Evolutionary conservation across 371 early-diverging fungal species (phyloP).

Genomic region (Phascolomyces articulosus): DNA sequence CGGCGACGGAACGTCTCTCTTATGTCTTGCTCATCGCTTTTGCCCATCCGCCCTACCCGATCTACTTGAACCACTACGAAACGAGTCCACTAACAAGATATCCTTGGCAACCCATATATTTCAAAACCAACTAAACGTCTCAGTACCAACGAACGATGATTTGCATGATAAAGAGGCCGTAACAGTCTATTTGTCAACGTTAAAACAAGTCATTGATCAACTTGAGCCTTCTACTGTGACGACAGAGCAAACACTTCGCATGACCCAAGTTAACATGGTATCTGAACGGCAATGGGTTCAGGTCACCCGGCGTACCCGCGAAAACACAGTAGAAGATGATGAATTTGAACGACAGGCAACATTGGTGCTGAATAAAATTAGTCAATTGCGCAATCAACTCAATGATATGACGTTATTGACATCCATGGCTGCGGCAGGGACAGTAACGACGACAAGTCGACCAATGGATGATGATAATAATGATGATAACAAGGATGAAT

Average conservation of each 20-base stretch:
- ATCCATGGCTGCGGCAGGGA: slow-evolving; percentile 3
- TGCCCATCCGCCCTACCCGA: slow-evolving; percentile 32
- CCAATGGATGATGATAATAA: too few relatives aligned
- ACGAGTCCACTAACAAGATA: slow-evolving; percentile 7
- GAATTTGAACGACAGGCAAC: slow-evolving; percentile 22
- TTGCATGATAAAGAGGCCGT: not conserved
- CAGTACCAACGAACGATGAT: slow-evolving; percentile 1
- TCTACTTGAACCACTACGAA: slow-evolving; percentile 16
- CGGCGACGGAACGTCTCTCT: slow-evolving; percentile 23
- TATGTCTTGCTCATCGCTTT: slow-evolving; percentile 41
- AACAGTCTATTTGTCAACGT: slow-evolving; percentile 5
- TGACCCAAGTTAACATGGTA: slow-evolving; percentile 8
- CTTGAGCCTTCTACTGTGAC: not conserved
- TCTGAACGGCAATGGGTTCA: slow-evolving; percentile 8
- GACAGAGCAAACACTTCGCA: slow-evolving; percentile 1
- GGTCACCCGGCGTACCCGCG: slow-evolving; percentile 16
- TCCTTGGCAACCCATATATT: slow-evolving; percentile 15
- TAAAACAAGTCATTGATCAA: slow-evolving; percentile 13
- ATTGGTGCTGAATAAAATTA: slow-evolving; percentile 17
- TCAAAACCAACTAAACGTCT: slow-evolving; percentile 11
- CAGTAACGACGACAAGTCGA: too few relatives aligned
- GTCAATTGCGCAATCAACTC: slow-evolving; percentile 19
- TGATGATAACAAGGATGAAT: not conserved
- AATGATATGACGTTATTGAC: slow-evolving; percentile 23
- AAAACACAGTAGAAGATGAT: slow-evolving; percentile 15